These are phyloP conservation scores for Leucogyrophana mollusca DNA, from an alignment of 768 basidiomycete species.

Conservation along the genomic window DNA sequence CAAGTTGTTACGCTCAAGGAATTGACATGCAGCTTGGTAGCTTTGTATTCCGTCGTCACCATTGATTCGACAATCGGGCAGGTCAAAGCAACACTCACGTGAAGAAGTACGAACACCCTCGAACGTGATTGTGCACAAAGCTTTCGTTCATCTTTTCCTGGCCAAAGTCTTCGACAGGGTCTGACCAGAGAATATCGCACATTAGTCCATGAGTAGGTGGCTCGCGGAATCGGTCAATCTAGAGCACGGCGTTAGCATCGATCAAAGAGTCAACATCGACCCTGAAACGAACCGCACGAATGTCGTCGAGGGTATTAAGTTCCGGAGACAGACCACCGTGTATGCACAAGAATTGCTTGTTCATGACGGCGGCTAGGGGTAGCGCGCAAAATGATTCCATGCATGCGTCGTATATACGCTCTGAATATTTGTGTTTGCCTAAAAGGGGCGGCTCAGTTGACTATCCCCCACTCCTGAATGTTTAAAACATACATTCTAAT, in stretches of 20 bases:
- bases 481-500: conserved; percentile 76
- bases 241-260: conserved; percentile 5
- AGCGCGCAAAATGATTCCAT: conserved; percentile 97
- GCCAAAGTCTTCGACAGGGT: conserved; percentile 97
- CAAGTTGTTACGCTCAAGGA: conserved; percentile 95
- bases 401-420: conserved; percentile 93
- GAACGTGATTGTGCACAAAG: conserved; percentile 94
- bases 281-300: conserved; percentile 64
- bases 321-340: conserved; percentile 97
- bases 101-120: conserved; percentile 96
- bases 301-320: conserved; percentile 91
- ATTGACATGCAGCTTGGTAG: conserved; percentile 95
- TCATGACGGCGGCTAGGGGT: conserved; percentile 97
- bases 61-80: not conserved
- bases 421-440: conserved; percentile 99
- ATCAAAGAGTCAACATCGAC: not conserved
- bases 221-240: conserved; percentile 98
- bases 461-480: no score
- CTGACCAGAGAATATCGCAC: conserved; percentile 99
- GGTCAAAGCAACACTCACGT: conserved; percentile 45
- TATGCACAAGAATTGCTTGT: conserved; percentile 98
- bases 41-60: conserved; percentile 37
- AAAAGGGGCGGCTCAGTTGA: no score
- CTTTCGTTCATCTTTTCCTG: conserved; percentile 88
- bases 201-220: conserved; percentile 96